Evolutionary conservation across 352 stramenopile species (phyloP).

Genomic region (Pythium aphanidermatum): DNA sequence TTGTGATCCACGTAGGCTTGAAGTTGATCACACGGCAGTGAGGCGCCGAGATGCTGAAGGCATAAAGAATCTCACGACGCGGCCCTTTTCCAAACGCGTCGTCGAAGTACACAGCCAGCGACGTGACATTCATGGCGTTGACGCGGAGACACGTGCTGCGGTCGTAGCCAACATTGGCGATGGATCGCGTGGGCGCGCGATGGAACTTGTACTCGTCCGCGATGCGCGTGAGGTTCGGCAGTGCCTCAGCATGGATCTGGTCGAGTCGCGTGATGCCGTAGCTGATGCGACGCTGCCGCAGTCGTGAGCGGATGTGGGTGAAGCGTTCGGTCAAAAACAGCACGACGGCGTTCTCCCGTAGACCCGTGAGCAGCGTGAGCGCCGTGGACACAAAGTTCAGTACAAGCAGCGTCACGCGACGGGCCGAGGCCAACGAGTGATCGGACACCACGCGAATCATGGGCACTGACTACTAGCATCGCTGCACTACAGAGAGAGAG

Average conservation of each 20-base stretch:
- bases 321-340: slow-evolving; percentile 14
- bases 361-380: slow-evolving; percentile 24
- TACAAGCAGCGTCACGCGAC: slow-evolving; percentile 12
- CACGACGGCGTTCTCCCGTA: slow-evolving; percentile 25
- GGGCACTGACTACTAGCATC: no score
- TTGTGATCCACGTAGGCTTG: slow-evolving; percentile 14
- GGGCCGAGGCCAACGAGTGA: no score
- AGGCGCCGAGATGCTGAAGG: slow-evolving; percentile 31
- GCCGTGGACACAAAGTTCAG: slow-evolving; percentile 18
- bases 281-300: slow-evolving; percentile 34
- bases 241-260: slow-evolving; percentile 19
- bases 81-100: slow-evolving; percentile 25
- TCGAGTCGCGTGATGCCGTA: slow-evolving; percentile 36
- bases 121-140: slow-evolving; percentile 25
- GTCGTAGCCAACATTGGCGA: slow-evolving; percentile 18
- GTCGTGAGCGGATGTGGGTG: slow-evolving; percentile 20
- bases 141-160: slow-evolving; percentile 28
- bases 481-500: no score
- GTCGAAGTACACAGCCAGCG: slow-evolving; percentile 22
- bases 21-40: slow-evolving; percentile 35
- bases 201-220: slow-evolving; percentile 23
- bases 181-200: slow-evolving; percentile 15
- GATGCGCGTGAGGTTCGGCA: slow-evolving; percentile 28
- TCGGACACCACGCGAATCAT: no score
- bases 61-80: slow-evolving; percentile 21